Conservation (phyloP, 371 early-diverging fungal genomes). For the Lichtheimia hyalospora region DNA sequence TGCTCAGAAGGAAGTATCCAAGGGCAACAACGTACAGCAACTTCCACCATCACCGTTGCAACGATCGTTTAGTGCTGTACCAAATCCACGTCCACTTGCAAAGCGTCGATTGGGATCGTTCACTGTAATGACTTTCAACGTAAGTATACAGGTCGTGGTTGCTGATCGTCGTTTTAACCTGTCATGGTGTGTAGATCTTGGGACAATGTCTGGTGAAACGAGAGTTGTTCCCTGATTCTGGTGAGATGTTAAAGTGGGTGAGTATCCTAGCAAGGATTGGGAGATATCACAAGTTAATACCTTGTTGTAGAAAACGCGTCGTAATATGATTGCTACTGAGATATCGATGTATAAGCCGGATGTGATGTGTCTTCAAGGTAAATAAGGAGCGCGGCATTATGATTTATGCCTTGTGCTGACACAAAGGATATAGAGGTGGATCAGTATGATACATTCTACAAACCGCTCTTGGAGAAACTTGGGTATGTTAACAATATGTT, state of each 20-base stretch:
- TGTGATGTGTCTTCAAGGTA: constrained; percentile 57
- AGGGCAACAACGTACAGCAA: constrained; percentile 1
- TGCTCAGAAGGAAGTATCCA: constrained; percentile 9
- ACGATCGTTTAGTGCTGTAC: constrained; percentile 22
- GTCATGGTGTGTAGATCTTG: constrained; percentile 35
- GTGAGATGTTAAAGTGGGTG: constrained; percentile 46
- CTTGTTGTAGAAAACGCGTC: constrained; percentile 36
- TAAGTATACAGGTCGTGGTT: constrained; percentile 10
- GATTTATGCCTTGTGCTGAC: background rate
- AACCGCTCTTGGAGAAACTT: constrained; percentile 21
- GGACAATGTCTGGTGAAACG: constrained; percentile 56
- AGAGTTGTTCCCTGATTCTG: constrained; percentile 56
- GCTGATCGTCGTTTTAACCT: background rate
- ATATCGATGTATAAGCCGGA: constrained; percentile 49
- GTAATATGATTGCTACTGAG: constrained; percentile 47
- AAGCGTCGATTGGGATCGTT: constrained; percentile 10
- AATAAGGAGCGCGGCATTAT: background rate
- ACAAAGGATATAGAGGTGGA: constrained; percentile 32
- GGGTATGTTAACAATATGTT: constrained; percentile 19
- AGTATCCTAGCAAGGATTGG: background rate
- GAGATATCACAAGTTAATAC: too few relatives aligned
- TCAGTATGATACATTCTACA: constrained; percentile 34
- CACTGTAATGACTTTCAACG: constrained; percentile 43
- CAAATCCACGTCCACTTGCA: constrained; percentile 10
- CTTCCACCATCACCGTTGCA: constrained; percentile 18